A percentile compares a stretch with the other conserved stretches of the same genome.
Conservation (phyloP, 441 rosid genomes). For the Brassica hybrid region DNA sequence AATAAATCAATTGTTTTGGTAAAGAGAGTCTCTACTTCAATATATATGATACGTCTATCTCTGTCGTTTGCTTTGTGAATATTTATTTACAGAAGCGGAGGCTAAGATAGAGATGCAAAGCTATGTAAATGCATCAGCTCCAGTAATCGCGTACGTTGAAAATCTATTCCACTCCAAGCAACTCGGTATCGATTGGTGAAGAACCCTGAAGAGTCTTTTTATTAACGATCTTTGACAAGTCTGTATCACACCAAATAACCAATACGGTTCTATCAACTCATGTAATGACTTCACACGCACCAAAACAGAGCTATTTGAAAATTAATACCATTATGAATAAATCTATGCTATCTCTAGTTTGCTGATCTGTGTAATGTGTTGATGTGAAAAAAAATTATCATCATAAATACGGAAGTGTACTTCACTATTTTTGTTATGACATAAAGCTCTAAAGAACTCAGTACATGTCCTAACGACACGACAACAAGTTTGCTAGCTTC, state of each 20-base stretch:
- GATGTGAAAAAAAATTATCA: not conserved
- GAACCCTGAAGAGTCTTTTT: constrained; percentile 12
- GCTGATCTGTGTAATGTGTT: not conserved
- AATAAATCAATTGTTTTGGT: not conserved
- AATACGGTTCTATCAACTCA: not conserved
- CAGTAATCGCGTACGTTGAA: constrained; percentile 66
- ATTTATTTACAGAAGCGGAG: constrained; percentile 58
- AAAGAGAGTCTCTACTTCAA: too few species aligned
- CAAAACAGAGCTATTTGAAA: constrained; percentile 4
- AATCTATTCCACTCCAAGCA: constrained; percentile 69
- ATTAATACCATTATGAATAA: constrained; percentile 6
- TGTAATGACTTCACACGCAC: constrained; percentile 14
- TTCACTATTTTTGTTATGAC: not conserved
- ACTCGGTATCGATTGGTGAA: constrained; percentile 88
- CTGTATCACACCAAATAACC: constrained; percentile 8
- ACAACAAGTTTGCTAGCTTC: constrained; percentile 49
- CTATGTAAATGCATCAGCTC: constrained; percentile 60
- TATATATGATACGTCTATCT: not conserved
- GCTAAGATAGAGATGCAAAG: constrained; percentile 76
- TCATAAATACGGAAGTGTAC: not conserved
- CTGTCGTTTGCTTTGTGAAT: constrained; percentile 15
- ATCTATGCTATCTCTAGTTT: not conserved
- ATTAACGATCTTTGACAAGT: not conserved
- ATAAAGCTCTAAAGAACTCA: not conserved
- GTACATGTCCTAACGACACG: constrained; percentile 14